A percentile compares a stretch with the other conserved stretches of the same genome.
These are phyloP conservation scores for Phytopythium mirpurense DNA, from an alignment of 352 stramenopile species.

Conservation along the genomic window DNA sequence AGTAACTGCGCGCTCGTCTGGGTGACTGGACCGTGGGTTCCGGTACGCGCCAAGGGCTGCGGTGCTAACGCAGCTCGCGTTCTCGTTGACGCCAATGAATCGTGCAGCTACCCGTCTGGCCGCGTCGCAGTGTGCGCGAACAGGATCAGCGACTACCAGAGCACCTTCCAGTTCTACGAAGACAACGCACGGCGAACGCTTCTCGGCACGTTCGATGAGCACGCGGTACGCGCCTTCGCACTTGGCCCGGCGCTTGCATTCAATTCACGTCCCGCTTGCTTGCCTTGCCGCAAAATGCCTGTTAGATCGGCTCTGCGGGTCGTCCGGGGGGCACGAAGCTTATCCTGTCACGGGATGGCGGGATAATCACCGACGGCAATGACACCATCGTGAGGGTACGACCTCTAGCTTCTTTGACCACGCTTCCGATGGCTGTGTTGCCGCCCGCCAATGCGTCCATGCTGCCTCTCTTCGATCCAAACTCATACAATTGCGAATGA, in stretches of 20 bases:
- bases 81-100: not conserved
- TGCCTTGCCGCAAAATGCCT: too few relatives aligned
- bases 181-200: slow-evolving; percentile 53
- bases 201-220: slow-evolving; percentile 58
- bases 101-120: slow-evolving; percentile 52
- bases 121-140: slow-evolving; percentile 66
- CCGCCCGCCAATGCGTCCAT: too few relatives aligned
- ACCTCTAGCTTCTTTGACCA: too few relatives aligned
- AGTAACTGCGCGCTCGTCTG: too few relatives aligned
- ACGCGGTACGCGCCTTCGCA: slow-evolving; percentile 34
- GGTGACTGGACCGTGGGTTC: too few relatives aligned
- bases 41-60: too few relatives aligned
- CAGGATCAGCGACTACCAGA: slow-evolving; percentile 63
- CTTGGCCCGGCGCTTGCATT: too few relatives aligned
- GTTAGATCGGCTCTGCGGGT: slow-evolving; percentile 51
- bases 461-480: too few relatives aligned
- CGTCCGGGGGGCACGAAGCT: slow-evolving; percentile 49
- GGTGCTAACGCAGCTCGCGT: too few relatives aligned
- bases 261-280: too few relatives aligned
- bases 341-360: slow-evolving; percentile 59
- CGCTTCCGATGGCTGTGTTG: too few relatives aligned
- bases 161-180: slow-evolving; percentile 62
- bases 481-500: too few relatives aligned
- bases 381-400: slow-evolving; percentile 52
- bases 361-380: slow-evolving; percentile 43